phyloP scores from a whole-genome alignment of 495 filamentous ascomycete genomes.

The Cryomyces antarcticus region DNA sequence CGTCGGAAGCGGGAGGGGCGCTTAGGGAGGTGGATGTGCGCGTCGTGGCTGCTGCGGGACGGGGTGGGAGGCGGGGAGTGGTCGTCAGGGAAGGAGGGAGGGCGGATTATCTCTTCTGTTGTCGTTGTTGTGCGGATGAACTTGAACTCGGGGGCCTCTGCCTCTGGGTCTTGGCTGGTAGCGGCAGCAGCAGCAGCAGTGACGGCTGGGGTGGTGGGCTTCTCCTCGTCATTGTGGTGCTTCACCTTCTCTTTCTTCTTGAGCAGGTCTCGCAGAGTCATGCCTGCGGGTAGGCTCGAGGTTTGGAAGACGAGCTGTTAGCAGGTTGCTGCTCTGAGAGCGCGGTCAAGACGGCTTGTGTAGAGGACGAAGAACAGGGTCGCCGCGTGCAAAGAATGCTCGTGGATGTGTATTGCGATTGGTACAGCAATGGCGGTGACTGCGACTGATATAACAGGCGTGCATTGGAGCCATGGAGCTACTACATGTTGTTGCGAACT shows the following conservation, averaged over 20 bases:
- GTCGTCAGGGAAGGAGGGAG: slow-evolving; percentile 33
- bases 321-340: too few species aligned
- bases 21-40: slow-evolving; percentile 5
- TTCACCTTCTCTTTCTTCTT: slow-evolving; percentile 47
- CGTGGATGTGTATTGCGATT: neutral
- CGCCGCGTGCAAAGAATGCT: too few species aligned
- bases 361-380: too few species aligned
- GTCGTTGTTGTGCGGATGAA: slow-evolving; percentile 72
- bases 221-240: slow-evolving; percentile 2
- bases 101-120: slow-evolving; percentile 53
- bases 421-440: too few species aligned
- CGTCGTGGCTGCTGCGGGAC: neutral
- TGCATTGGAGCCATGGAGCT: too few species aligned
- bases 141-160: slow-evolving; percentile 46
- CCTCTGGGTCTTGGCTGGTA: slow-evolving; percentile 3
- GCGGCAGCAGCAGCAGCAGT: neutral
- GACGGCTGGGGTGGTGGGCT: slow-evolving; percentile 6
- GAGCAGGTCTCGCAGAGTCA: slow-evolving; percentile 55
- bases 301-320: neutral
- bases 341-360: too few species aligned
- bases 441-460: too few species aligned
- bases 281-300: slow-evolving; percentile 15
- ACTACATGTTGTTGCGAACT: too few species aligned
- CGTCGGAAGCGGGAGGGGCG: slow-evolving; percentile 24
- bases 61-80: slow-evolving; percentile 6